Evolutionary conservation across 352 stramenopile species (phyloP).

Genomic region (Pythium dissimile): DNA sequence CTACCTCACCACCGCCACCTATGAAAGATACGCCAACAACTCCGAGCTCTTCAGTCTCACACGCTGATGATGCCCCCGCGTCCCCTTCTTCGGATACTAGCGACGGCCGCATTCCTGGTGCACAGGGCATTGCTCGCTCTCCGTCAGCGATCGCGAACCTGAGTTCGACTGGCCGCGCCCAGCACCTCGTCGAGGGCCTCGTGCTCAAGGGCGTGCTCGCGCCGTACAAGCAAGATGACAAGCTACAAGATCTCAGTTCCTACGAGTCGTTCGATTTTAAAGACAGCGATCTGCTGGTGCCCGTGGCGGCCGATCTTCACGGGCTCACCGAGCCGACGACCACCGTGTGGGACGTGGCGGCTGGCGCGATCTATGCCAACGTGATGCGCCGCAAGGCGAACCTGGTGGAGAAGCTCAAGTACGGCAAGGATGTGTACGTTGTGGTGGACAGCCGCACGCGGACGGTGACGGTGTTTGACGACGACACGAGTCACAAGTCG

Average conservation of each 20-base stretch:
- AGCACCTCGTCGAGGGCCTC: constrained; percentile 21
- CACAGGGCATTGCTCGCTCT: neutral
- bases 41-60: too few relatives aligned
- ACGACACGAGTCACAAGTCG: constrained; percentile 14
- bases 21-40: too few relatives aligned
- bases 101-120: neutral
- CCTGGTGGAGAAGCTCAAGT: constrained; percentile 41
- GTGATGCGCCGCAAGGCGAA: constrained; percentile 54
- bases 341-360: constrained; percentile 16
- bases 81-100: too few relatives aligned
- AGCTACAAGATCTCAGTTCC: constrained; percentile 25
- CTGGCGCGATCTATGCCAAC: constrained; percentile 10
- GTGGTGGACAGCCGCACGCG: constrained; percentile 41
- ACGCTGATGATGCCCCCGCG: too few relatives aligned
- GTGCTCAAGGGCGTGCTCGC: constrained; percentile 21
- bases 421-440: constrained; percentile 54
- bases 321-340: constrained; percentile 26
- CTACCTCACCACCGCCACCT: too few relatives aligned
- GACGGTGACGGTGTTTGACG: constrained; percentile 38
- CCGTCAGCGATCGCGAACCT: neutral
- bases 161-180: neutral
- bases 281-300: constrained; percentile 46
- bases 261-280: constrained; percentile 33
- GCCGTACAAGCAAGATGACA: constrained; percentile 27
- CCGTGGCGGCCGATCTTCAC: constrained; percentile 28